Base-by-base conservation (phyloP, 331 rosid species). In the Quercus tomentella region DNA sequence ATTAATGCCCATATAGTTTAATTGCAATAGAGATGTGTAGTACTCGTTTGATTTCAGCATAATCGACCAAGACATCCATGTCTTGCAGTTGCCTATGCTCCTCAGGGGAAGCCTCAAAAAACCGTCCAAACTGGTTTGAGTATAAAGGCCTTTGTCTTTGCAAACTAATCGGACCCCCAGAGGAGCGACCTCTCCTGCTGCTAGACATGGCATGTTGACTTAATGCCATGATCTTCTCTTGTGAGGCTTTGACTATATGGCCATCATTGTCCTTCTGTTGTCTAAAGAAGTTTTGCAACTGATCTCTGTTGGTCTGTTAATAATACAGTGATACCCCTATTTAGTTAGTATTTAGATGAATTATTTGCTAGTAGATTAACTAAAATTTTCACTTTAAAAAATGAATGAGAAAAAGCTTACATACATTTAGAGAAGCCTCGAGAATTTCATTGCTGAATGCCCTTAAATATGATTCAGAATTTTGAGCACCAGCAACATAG, bases 361-460 rank as follows among this genome's bases (percentile, higher is more conserved):
- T 2, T 7, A 37, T 37, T 37, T 37, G 43, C 2, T 37, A 7
- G 43, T 2, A 23, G 45, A 57, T n/a, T 8, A n/a, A 51, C 4
- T 8, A 73, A 25, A 6, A 4, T 17, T 37, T 20, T 28, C 10
- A n/a, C 11, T 2, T 17, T 0, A 25, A 22, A 20, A 2, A 11
- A 28, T 16, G 20, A 8, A 23, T 30, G 5, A 51, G 35, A 12
- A 30, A 3, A 30, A 26, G 69, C 83, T 57, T 23, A 91, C 98
- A 62, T 86, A 37, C 43, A 37, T 37, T 83, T 55, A 84, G 84
- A 69, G 93, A 16, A 25, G 89, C 89, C 76, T 85, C 86, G 1
- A 94, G 81, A 67, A 87, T 41, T 1, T 77, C 77, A 79, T 22
- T 43, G 81, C 92, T 86, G 85, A 94, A 91, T 54, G 81, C 91